A percentile compares a stretch with the other conserved stretches of the same genome.
Conservation (phyloP, 805 yeast genomes). For the Hanseniaspora taiwanica region DNA sequence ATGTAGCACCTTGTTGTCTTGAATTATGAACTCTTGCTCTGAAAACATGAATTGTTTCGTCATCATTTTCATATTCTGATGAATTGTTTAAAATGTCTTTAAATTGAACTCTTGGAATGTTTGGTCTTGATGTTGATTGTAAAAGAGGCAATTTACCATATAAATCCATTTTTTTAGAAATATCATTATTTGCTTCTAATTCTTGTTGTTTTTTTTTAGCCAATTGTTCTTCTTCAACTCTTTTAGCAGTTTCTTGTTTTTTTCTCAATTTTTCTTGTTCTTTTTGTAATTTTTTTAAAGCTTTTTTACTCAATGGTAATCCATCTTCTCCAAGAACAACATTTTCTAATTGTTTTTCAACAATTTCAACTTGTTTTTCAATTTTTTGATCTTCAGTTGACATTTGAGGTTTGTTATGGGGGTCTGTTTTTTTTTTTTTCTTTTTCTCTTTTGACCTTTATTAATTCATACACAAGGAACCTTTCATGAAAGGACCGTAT, state of each 20-base stretch:
- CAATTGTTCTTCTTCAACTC: conserved; percentile 53
- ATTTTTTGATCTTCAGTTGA: conserved; percentile 1
- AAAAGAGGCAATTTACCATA: conserved; percentile 85
- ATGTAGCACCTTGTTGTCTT: conserved; percentile 92
- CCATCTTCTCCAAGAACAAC: conserved; percentile 61
- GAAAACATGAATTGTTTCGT: conserved; percentile 66
- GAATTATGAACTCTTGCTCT: conserved; percentile 91
- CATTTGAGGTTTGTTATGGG: too few species aligned
- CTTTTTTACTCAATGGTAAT: conserved; percentile 83
- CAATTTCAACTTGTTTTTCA: conserved; percentile 1
- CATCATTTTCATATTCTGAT: conserved; percentile 35
- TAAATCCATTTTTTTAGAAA: conserved; percentile 51
- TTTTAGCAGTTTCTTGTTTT: conserved; percentile 86
- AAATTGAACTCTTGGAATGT: conserved; percentile 47
- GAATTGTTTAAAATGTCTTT: conserved; percentile 26
- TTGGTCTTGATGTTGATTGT: conserved; percentile 64
- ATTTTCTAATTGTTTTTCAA: conserved; percentile 9
- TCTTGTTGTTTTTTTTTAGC: conserved; percentile 54
- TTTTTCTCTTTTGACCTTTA: background rate
- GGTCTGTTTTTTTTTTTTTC: background rate
- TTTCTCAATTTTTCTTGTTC: conserved; percentile 85
- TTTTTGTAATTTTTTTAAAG: conserved; percentile 85
- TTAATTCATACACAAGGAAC: too few species aligned
- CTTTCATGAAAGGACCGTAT: too few species aligned
- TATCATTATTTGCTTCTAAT: conserved; percentile 69